Conservation (phyloP, 2,329 filamentous ascomycete genomes). For the Teratosphaeria epicoccoides region DNA sequence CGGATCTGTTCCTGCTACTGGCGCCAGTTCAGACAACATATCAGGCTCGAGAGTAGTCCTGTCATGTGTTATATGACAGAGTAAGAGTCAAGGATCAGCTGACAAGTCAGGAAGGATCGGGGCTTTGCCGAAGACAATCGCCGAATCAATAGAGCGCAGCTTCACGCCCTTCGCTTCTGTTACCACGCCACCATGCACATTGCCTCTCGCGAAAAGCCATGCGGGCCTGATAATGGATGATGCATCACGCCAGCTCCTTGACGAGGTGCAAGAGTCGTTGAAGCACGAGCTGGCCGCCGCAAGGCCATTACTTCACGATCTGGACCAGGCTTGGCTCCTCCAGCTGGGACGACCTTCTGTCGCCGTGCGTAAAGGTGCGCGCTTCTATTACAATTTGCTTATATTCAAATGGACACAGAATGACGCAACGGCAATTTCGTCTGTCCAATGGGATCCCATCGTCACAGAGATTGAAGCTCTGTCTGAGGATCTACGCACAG, state of each 20-base stretch:
- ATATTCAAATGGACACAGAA: constrained; percentile 50
- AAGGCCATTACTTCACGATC: constrained; percentile 49
- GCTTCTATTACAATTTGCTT: constrained; percentile 52
- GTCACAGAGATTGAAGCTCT: constrained; percentile 46
- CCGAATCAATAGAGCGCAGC: not conserved
- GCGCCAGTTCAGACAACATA: too few relatives aligned
- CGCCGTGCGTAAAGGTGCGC: constrained; percentile 32
- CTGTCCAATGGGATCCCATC: constrained; percentile 21
- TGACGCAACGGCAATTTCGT: not conserved
- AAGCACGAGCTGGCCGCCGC: constrained; percentile 31
- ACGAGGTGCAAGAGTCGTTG: constrained; percentile 32
- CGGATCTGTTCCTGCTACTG: too few relatives aligned
- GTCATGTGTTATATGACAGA: too few relatives aligned
- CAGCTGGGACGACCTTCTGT: constrained; percentile 47
- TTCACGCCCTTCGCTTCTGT: not conserved
- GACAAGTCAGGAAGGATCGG: too few relatives aligned
- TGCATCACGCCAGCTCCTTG: constrained; percentile 30
- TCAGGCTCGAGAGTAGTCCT: too few relatives aligned
- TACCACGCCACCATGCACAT: not conserved
- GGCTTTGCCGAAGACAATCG: not conserved
- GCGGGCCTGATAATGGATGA: constrained; percentile 16
- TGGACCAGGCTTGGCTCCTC: constrained; percentile 59
- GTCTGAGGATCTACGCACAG: constrained; percentile 39
- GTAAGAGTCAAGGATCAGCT: too few relatives aligned
- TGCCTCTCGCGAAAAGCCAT: constrained; percentile 3